Percentiles rank a stretch among this genome's conserved stretches.
These are phyloP conservation scores for Rhizopus stolonifer DNA, from an alignment of 371 early-diverging fungal species.

Conservation along the genomic window DNA sequence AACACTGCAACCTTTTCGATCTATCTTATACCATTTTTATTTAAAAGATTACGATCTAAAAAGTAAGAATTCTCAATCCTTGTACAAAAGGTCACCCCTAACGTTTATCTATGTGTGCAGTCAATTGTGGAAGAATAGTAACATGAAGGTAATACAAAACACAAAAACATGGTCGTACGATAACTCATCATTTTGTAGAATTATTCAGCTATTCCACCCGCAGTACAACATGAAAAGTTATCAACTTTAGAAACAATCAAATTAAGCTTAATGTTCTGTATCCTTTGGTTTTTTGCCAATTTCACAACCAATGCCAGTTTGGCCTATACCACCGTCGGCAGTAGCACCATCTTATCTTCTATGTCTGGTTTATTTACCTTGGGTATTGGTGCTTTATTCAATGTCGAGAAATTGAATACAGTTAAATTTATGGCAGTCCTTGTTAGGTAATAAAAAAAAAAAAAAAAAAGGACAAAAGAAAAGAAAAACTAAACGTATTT, in stretches of 20 bases:
- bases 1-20: slow-evolving; percentile 74
- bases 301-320: slow-evolving; percentile 75
- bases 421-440: slow-evolving; percentile 58
- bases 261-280: slow-evolving; percentile 73
- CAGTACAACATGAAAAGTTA: slow-evolving; percentile 20
- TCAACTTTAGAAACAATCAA: slow-evolving; percentile 58
- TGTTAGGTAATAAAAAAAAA: slow-evolving; percentile 49
- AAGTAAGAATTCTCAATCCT: too few relatives aligned
- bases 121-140: not conserved
- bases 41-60: slow-evolving; percentile 9
- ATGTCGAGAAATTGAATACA: slow-evolving; percentile 60
- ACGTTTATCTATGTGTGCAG: too few relatives aligned
- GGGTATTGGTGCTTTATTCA: slow-evolving; percentile 59
- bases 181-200: slow-evolving; percentile 1
- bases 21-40: slow-evolving; percentile 53
- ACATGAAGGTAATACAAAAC: slow-evolving; percentile 1
- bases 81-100: too few relatives aligned
- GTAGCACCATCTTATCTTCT: slow-evolving; percentile 76
- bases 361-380: slow-evolving; percentile 80
- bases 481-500: slow-evolving; percentile 10
- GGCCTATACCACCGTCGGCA: slow-evolving; percentile 80
- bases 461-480: too few relatives aligned
- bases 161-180: too few relatives aligned
- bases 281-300: slow-evolving; percentile 82
- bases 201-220: slow-evolving; percentile 13